phyloP scores from a whole-genome alignment of 768 basidiomycete genomes.

The Trametes cingulata region DNA sequence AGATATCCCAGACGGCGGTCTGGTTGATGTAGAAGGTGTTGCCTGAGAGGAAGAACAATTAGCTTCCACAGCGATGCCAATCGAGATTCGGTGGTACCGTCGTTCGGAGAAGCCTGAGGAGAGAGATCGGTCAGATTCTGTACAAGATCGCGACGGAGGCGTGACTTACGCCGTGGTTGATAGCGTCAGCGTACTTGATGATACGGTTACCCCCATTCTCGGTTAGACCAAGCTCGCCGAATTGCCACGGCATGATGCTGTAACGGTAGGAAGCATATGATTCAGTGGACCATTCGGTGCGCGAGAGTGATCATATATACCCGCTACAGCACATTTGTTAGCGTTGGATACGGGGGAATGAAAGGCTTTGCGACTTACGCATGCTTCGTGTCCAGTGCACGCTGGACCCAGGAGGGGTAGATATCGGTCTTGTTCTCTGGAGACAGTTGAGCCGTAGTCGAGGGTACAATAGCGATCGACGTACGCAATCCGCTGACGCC shows the following conservation, averaged over 20 bases:
- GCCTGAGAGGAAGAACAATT: conserved; percentile 36
- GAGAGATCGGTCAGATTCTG: conserved; percentile 10
- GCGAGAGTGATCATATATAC: conserved; percentile 5
- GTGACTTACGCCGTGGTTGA: conserved; percentile 44
- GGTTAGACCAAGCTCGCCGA: conserved; percentile 48
- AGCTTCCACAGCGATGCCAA: conserved; percentile 1
- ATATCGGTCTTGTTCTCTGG: conserved; percentile 50
- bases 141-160: background rate
- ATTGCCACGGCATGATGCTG: conserved; percentile 64
- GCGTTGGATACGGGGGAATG: background rate
- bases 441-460: too few relatives aligned
- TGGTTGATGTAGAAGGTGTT: conserved; percentile 54
- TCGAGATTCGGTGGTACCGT: conserved; percentile 39
- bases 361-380: conserved; percentile 43
- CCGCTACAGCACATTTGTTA: conserved; percentile 14
- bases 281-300: background rate
- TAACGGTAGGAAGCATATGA: background rate
- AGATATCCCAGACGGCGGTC: conserved; percentile 51
- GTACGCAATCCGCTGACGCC: conserved; percentile 40
- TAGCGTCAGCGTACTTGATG: conserved; percentile 55
- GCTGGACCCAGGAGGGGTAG: conserved; percentile 53
- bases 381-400: conserved; percentile 50
- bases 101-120: conserved; percentile 51
- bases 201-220: conserved; percentile 54
- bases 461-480: conserved; percentile 6